Evolutionary conservation across 805 yeast genomes (phyloP).

Genomic region (Wickerhamiella azyma): DNA sequence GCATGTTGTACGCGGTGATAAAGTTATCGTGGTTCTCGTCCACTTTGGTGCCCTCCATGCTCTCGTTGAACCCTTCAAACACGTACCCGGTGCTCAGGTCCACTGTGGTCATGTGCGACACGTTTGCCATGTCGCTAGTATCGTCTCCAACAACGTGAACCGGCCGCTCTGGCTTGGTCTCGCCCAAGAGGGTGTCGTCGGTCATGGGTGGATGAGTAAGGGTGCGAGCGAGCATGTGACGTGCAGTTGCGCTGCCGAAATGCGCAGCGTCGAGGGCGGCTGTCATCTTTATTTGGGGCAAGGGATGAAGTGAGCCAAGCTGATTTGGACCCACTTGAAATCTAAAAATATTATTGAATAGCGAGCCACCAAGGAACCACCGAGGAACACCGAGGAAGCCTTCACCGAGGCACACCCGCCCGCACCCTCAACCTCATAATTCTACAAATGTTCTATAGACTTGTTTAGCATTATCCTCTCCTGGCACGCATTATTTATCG

Average conservation of each 20-base stretch:
- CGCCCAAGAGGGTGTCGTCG: neutral
- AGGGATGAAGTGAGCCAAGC: no score
- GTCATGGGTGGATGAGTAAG: neutral
- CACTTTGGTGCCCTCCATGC: slow-evolving; percentile 65
- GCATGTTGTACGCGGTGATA: slow-evolving; percentile 91
- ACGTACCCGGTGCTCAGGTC: slow-evolving; percentile 7
- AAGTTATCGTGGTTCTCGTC: slow-evolving; percentile 89
- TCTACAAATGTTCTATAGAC: neutral
- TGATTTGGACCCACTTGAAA: no score
- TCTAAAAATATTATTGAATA: no score
- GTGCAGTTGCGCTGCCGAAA: neutral
- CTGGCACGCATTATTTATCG: neutral
- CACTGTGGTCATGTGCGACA: slow-evolving; percentile 6
- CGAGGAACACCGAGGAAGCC: no score
- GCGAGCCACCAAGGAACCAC: no score
- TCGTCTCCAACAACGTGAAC: neutral
- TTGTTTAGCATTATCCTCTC: neutral
- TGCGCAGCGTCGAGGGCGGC: no score
- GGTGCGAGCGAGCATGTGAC: neutral
- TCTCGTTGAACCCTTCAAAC: slow-evolving; percentile 28
- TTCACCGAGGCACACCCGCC: no score
- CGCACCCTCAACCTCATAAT: no score
- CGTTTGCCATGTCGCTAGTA: neutral
- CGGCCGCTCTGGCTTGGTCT: neutral
- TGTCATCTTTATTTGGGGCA: no score